These are phyloP conservation scores for Cyphellophora attinorum DNA, from an alignment of 2,329 filamentous ascomycete species.

Conservation along the genomic window DNA sequence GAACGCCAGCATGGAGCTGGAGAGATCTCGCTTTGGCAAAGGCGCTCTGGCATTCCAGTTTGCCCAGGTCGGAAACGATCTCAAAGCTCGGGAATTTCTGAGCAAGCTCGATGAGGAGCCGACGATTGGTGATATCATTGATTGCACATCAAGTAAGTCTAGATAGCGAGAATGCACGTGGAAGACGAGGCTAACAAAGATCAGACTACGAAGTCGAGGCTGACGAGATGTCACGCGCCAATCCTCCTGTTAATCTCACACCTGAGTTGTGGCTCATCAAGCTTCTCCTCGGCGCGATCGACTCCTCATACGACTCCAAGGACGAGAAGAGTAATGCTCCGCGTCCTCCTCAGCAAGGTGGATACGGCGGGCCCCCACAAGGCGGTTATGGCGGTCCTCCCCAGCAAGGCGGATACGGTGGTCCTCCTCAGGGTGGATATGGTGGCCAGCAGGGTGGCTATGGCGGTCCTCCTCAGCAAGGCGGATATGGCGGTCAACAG, in stretches of 20 bases:
- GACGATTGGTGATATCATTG: conserved; percentile 50
- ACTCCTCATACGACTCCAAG: conserved; percentile 55
- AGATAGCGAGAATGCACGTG: not conserved
- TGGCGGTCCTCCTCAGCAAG: conserved; percentile 18
- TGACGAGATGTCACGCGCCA: conserved; percentile 53
- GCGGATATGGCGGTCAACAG: conserved; percentile 19
- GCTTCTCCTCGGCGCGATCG: conserved; percentile 58
- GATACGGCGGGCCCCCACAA: conserved; percentile 21
- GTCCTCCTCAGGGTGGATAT: conserved; percentile 15
- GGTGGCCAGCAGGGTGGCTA: conserved; percentile 21
- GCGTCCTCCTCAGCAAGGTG: conserved; percentile 14
- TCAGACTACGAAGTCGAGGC: conserved; percentile 59
- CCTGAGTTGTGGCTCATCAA: conserved; percentile 60
- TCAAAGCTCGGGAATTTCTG: conserved; percentile 55
- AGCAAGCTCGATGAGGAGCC: conserved; percentile 55
- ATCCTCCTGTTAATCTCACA: conserved; percentile 53
- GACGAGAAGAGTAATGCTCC: conserved; percentile 47
- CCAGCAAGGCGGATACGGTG: conserved; percentile 12
- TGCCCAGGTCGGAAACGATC: conserved; percentile 59
- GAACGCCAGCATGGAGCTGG: conserved; percentile 42
- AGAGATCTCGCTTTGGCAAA: conserved; percentile 42
- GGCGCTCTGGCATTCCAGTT: conserved; percentile 59
- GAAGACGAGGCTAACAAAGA: no score
- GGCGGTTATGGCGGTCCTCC: conserved; percentile 22
- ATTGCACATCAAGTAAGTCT: conserved; percentile 58